phyloP scores from a whole-genome alignment of 2,329 filamentous ascomycete genomes.

The Colletotrichum lupini region DNA sequence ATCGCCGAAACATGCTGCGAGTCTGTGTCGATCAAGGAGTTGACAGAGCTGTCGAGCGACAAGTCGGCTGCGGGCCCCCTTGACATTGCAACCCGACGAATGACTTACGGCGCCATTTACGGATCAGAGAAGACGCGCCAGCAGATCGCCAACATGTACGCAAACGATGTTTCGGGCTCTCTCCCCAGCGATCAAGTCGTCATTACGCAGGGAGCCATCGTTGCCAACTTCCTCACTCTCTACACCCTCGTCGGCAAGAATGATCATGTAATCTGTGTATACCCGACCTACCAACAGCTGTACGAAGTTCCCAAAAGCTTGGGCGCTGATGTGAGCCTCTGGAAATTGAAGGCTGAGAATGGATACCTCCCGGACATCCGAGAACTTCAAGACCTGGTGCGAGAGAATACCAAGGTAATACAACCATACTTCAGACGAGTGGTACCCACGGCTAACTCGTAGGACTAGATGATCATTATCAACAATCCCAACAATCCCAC shows the following conservation, averaged over 20 bases:
- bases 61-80: constrained; percentile 54
- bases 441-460: constrained; percentile 1
- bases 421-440: too few species aligned
- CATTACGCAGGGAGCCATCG: constrained; percentile 80
- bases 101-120: constrained; percentile 81
- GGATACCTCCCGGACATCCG: constrained; percentile 73
- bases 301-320: constrained; percentile 77
- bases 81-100: constrained; percentile 59
- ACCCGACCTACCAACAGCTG: constrained; percentile 85
- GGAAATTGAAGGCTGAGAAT: constrained; percentile 73
- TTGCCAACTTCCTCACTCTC: constrained; percentile 79
- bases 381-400: constrained; percentile 72
- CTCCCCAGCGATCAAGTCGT: constrained; percentile 68
- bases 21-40: constrained; percentile 77
- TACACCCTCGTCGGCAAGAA: constrained; percentile 75
- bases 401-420: constrained; percentile 75
- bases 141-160: constrained; percentile 74
- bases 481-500: constrained; percentile 89
- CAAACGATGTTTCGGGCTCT: constrained; percentile 53
- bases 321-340: constrained; percentile 79
- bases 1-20: constrained; percentile 83
- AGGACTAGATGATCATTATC: constrained; percentile 58
- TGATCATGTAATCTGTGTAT: constrained; percentile 85
- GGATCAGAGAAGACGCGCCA: constrained; percentile 72
- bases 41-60: constrained; percentile 68